Conservation (phyloP, 1,139 yeast genomes). For the Yamadazyma triangularis region DNA sequence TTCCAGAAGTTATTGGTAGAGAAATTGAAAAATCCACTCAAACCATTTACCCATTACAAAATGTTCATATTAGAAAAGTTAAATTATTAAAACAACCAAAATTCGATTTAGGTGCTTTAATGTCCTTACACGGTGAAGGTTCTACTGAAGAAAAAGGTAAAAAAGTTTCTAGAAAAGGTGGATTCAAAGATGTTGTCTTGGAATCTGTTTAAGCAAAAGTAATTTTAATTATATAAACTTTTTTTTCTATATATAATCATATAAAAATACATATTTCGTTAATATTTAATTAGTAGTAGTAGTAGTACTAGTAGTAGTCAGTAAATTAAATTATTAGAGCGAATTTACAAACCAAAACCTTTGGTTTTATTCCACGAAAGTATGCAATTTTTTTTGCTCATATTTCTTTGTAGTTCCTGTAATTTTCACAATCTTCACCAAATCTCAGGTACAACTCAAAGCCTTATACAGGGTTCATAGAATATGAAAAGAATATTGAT, state of each 20-base stretch:
- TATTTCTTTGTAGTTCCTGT: neutral
- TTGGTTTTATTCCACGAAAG: neutral
- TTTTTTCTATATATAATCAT: slow-evolving; percentile 7
- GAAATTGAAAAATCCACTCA: slow-evolving; percentile 51
- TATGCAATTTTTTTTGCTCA: neutral
- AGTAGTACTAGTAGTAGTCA: neutral
- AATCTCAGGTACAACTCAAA: neutral
- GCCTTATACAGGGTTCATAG: no score
- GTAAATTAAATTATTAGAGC: neutral
- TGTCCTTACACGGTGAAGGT: slow-evolving; percentile 51
- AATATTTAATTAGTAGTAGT: neutral
- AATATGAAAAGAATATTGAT: no score
- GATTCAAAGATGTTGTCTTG: slow-evolving; percentile 51
- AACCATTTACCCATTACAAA: slow-evolving; percentile 49
- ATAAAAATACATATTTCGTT: slow-evolving; percentile 10
- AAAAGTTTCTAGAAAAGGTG: slow-evolving; percentile 44
- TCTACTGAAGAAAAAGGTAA: slow-evolving; percentile 49
- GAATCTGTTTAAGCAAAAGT: slow-evolving; percentile 33
- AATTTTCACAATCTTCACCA: neutral
- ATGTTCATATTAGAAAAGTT: slow-evolving; percentile 51
- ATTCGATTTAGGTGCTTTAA: slow-evolving; percentile 49
- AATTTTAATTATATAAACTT: slow-evolving; percentile 1
- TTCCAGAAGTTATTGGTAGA: slow-evolving; percentile 51
- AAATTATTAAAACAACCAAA: slow-evolving; percentile 51
- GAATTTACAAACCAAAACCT: no score